Evolutionary conservation across 2,329 filamentous ascomycete species (phyloP), one percentile per base, ranked within the genome.

Genomic region (Neofusicoccum parvum): DNA sequence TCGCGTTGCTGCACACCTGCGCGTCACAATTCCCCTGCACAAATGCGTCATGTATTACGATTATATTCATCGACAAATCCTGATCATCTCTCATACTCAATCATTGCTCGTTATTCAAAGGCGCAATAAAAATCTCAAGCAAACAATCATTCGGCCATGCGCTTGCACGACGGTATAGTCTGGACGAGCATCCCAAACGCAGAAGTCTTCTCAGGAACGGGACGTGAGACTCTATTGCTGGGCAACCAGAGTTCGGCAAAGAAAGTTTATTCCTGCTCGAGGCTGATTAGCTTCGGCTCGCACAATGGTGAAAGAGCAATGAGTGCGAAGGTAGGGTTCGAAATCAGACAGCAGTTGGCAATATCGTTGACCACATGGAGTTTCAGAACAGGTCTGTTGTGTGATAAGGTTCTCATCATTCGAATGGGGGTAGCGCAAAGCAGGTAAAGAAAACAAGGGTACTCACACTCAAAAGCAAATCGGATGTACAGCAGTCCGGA

Each of bases 381-480:
- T 79, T 90, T 92, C 88, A 85, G 90, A 90, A 90, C 90, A 92
- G 90, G 90, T 92, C 90, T 92, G 89, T 60, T 92, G 90, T 90
- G 84, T 83, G 85, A 85, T 82, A 80, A 76, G 77, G 76, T 80
- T 81, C 70, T 86, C 84, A 85, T 85, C 84, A 86, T 81, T 73
- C 69, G 72, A 78, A 39, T 43, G 17, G 58, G 67, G 67, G 68
- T 68, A 37, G 50, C 20, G 49, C 34, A 54, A 39, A 39, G 37
- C 67, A 68, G 37, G 53, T 49, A 66, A 34, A 53, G 56, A 45
- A 34, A 56, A 64, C 49, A 67, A 67, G 36, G 27, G 46, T 51
- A 17, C 34, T 51, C 37, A 69, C 74, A 72, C 74, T 78, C 74
- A 66, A 46, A 54, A 10, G 34, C 6, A 54, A 11, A 20, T 49